Evolutionary conservation across 139 green algal genomes (phyloP), one percentile per base, ranked within the genome.

Genomic region (Chlorokybus atmophyticus): DNA sequence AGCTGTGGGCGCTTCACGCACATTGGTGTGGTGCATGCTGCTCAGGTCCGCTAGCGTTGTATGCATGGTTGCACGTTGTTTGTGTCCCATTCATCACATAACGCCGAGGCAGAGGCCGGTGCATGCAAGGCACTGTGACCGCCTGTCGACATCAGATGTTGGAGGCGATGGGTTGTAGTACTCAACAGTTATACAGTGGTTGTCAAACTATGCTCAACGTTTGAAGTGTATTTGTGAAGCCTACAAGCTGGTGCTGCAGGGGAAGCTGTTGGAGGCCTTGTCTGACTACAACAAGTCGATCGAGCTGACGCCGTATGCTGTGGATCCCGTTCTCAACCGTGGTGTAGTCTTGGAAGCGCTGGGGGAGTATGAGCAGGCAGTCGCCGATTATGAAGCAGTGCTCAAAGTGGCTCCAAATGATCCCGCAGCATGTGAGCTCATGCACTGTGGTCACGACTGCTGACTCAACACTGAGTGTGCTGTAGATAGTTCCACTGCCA

Each of bases 241-340:
- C 19, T 47, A n/a, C 19, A n/a, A 19, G 39, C 19, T 47, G 39
- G 19, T 47, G 39, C 19, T 47, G 39, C 50, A 67, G 55, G 68
- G 68, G 5, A 28, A 24, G 5, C 51, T 71, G 31, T 1, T 60
- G 30, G 55, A 76, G 3, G 66, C 68, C 10, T 21, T 76, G 7
- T 32, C 1, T 0, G 68, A 76, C 64, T 76, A 72, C 56, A 41
- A 59, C 40, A 27, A 47, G 42, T 56, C 68, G 32, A 75, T 76
- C 23, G 38, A 52, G 25, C 38, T 67, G 1, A 42, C 63, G 21
- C 55, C 63, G 40, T 75, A 76, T 40, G 35, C 57, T 4, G 57
- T 74, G 1, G 68, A 77, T 32, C 68, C 68, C 2, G 66, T 75
- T n/a, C 66, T 77, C 29, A 77, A 77, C 59, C 67, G 68, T 3